Base-by-base conservation (phyloP, 495 filamentous ascomycete genomes). In the Xylaria telfairii region DNA sequence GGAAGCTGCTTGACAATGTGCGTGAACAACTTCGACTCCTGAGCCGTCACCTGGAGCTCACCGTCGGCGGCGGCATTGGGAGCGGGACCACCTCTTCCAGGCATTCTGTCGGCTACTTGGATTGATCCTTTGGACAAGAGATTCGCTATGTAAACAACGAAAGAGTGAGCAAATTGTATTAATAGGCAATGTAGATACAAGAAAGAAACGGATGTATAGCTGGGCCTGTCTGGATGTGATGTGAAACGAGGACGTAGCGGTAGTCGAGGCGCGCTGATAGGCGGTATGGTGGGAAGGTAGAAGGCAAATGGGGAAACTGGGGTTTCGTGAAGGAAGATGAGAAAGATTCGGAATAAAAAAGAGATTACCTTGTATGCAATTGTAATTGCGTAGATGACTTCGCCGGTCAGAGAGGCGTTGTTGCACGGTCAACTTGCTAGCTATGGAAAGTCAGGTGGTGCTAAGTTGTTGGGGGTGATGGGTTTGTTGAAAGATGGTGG, bases 1-100 rank as follows among this genome's bases (percentile, higher is more conserved):
- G 76, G 74, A 49, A 77, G 65, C 4, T 70, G 62, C 68, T 74
- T 74, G 72, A 74, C 47, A 12, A 76, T 26, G 1, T 32, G 26
- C 0, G 63, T 12, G 47, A 71, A 71, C 61, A 77, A 74, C 59
- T 74, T 74, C 39, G 63, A 26, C 9, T 76, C 76, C 13, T 21
- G 46, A 15, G 30, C 39, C 1, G 49, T 57, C 44, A 69, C 15
- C 1, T 53, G 24, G 1, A 34, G 9, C 6, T 59, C 59, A 59
- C 21, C 68, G 4, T 57, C 68, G 49, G 54, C 59, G 2, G 19
- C n/a, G 2, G 19, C n/a, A 42, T 61, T 69, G 26, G 59, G 4
- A 19, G 39, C 13, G 46, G 57, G 15, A 12, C 26, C 4, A 3
- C 7, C 32, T 17, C 63, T 49, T 24, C 53, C 24, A 34, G 67